A percentile compares a stretch with the other conserved stretches of the same genome.
These are phyloP conservation scores for Verruconis gallopava DNA, from an alignment of 2,329 filamentous ascomycete genomes.

Conservation along the genomic window DNA sequence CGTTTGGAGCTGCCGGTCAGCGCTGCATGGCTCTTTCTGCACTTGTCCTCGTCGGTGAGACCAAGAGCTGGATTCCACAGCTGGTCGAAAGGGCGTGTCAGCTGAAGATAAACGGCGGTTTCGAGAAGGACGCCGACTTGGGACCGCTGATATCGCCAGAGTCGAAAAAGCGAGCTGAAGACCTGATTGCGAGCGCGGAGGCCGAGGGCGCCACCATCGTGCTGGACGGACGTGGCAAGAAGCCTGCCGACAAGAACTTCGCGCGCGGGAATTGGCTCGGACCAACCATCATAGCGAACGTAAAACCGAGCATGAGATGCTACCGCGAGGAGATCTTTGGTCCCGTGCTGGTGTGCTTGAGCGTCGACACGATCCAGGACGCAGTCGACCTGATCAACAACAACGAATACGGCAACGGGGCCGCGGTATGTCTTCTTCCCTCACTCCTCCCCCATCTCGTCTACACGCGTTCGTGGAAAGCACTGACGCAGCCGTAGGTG, in stretches of 20 bases:
- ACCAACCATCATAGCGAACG: slow-evolving; percentile 71
- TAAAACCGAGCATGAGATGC: slow-evolving; percentile 69
- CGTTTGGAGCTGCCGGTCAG: slow-evolving; percentile 75
- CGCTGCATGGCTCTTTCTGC: slow-evolving; percentile 80
- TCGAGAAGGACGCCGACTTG: slow-evolving; percentile 66
- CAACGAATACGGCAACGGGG: slow-evolving; percentile 80
- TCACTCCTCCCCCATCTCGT: too few species aligned
- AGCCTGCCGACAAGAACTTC: slow-evolving; percentile 63
- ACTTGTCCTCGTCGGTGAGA: slow-evolving; percentile 72
- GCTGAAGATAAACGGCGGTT: slow-evolving; percentile 66
- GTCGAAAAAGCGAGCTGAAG: slow-evolving; percentile 66
- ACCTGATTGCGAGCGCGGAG: slow-evolving; percentile 62
- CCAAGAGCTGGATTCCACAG: slow-evolving; percentile 68
- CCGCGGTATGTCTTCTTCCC: too few species aligned
- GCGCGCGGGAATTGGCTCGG: slow-evolving; percentile 41
- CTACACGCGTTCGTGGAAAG: too few species aligned
- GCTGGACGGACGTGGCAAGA: slow-evolving; percentile 66
- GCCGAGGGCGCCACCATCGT: slow-evolving; percentile 69
- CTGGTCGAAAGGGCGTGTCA: slow-evolving; percentile 62
- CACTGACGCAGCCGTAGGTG: too few species aligned
- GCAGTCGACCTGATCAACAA: slow-evolving; percentile 71
- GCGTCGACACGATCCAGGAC: slow-evolving; percentile 64
- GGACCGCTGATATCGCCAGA: slow-evolving; percentile 72
- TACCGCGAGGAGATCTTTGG: slow-evolving; percentile 81
- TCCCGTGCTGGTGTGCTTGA: slow-evolving; percentile 69